Conservation (phyloP, 805 yeast genomes). For the Myxozyma sirexii region DNA sequence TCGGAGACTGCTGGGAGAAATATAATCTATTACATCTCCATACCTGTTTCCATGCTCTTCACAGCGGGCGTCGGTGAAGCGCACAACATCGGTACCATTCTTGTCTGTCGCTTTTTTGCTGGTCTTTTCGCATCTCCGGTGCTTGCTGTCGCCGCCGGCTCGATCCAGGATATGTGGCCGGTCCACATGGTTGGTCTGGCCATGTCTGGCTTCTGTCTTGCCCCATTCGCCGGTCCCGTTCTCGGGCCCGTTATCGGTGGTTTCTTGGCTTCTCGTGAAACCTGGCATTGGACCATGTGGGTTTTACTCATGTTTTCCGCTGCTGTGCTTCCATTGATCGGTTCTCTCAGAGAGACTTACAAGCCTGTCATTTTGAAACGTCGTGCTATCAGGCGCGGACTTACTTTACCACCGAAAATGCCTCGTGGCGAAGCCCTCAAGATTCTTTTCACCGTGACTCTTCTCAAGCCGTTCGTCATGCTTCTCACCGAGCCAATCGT, state of each 20-base stretch:
- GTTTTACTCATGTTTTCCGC: conserved; percentile 70
- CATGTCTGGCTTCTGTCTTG: conserved; percentile 68
- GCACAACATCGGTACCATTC: conserved; percentile 58
- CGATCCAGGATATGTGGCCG: conserved; percentile 73
- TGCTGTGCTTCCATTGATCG: conserved; percentile 50
- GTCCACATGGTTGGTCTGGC: conserved; percentile 67
- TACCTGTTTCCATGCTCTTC: conserved; percentile 34
- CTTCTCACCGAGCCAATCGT: conserved; percentile 75
- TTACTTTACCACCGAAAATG: conserved; percentile 36
- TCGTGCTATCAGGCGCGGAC: conserved; percentile 64
- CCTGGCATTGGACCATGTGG: conserved; percentile 74
- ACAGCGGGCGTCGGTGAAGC: conserved; percentile 47
- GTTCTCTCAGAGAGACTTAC: conserved; percentile 67
- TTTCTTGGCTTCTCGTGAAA: conserved; percentile 51
- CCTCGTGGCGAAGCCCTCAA: conserved; percentile 47
- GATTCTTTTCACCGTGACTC: conserved; percentile 52
- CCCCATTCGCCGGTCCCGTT: conserved; percentile 63
- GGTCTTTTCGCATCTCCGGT: conserved; percentile 84
- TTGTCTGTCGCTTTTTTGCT: conserved; percentile 71
- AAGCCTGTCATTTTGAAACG: conserved; percentile 62
- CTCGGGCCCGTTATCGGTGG: conserved; percentile 54
- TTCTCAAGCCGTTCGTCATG: conserved; percentile 69
- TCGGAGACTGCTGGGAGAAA: conserved; percentile 67
- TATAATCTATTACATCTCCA: conserved; percentile 57
- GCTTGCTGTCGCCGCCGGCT: conserved; percentile 83